Conservation (phyloP, 768 basidiomycete species). For the Pulveroboletus sp. region DNA sequence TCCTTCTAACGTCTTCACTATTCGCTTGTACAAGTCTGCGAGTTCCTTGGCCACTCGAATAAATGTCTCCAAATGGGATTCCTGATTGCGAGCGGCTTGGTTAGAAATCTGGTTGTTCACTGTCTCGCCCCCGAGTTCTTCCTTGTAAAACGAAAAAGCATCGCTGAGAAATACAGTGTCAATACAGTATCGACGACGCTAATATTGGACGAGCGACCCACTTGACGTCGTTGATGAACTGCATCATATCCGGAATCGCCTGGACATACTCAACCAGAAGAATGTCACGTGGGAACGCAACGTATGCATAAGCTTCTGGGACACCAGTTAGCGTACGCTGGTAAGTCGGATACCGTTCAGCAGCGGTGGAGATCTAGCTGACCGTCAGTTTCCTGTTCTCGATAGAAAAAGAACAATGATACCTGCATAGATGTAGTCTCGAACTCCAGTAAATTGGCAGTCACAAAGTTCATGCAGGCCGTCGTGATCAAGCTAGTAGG, state of each 20-base stretch:
- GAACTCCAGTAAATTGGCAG: background rate
- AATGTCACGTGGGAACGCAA: background rate
- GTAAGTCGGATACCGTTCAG: background rate
- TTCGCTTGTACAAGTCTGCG: background rate
- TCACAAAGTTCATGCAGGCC: background rate
- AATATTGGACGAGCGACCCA: background rate
- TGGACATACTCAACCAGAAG: background rate
- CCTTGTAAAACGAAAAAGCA: background rate
- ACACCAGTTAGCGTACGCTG: background rate
- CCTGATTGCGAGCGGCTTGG: background rate
- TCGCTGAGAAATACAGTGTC: background rate
- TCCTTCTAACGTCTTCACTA: background rate
- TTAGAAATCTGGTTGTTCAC: background rate
- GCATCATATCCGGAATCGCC: background rate
- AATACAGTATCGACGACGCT: background rate
- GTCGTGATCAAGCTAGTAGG: background rate
- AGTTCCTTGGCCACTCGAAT: background rate
- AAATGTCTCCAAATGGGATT: background rate
- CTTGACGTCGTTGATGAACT: background rate
- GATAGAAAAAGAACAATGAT: background rate
- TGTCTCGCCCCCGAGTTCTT: background rate
- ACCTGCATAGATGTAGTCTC: background rate
- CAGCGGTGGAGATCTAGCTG: background rate
- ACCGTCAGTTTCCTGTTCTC: background rate
- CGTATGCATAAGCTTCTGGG: background rate